These are phyloP conservation scores for Solanum infundibuliforme DNA, from an alignment of 257 asterid genomes.

Conservation along the genomic window DNA sequence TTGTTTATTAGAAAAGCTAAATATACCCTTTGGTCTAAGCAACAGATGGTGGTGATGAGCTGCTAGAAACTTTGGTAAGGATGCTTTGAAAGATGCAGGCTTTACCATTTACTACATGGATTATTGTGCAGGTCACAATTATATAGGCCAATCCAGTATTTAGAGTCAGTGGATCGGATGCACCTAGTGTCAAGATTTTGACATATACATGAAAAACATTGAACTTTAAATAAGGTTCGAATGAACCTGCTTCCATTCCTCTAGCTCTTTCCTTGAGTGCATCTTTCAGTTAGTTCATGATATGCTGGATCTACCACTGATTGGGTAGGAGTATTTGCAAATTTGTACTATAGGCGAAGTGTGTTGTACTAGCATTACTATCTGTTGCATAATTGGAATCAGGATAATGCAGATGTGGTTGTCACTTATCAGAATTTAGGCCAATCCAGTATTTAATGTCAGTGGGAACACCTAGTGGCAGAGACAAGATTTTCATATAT, in stretches of 20 bases:
- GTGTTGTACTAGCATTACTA: neutral
- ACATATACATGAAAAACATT: neutral
- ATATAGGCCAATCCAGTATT: neutral
- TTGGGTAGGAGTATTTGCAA: neutral
- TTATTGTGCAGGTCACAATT: neutral
- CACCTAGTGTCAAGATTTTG: neutral
- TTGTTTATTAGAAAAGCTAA: neutral
- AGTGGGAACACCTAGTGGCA: neutral
- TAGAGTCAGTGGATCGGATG: neutral
- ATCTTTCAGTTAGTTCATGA: neutral
- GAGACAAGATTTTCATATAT: neutral
- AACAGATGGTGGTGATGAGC: neutral
- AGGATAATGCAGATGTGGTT: neutral
- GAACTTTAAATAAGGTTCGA: neutral
- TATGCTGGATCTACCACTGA: neutral
- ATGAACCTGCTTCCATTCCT: neutral
- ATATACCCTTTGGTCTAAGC: neutral
- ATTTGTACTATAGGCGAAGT: neutral
- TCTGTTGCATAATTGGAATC: neutral
- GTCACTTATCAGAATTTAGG: no score
- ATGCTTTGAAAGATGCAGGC: neutral
- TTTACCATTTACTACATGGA: neutral
- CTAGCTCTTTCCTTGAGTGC: neutral
- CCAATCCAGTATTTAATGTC: neutral
- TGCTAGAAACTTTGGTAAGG: neutral